phyloP scores from a whole-genome alignment of 2,329 filamentous ascomycete species.

The Neopestalotiopsis sp. region DNA sequence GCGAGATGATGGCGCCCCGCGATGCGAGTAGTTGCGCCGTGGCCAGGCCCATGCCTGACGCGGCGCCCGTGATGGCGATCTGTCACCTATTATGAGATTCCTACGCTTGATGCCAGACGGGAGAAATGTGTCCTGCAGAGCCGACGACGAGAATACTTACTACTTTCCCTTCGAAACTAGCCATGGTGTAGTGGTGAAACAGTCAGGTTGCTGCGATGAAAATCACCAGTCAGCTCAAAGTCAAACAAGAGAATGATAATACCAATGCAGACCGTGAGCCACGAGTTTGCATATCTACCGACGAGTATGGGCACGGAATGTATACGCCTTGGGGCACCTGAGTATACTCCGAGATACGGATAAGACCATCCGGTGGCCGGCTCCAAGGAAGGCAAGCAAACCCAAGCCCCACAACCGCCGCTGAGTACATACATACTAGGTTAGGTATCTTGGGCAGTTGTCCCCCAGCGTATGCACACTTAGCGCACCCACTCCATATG shows the following conservation, averaged over 20 bases:
- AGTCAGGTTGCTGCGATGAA: not conserved
- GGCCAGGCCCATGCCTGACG: conserved; percentile 53
- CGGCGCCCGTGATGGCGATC: conserved; percentile 53
- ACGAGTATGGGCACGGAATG: not conserved
- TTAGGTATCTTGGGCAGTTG: not conserved
- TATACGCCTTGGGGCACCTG: no score
- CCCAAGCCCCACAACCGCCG: not conserved
- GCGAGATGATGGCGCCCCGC: conserved; percentile 49
- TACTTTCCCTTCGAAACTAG: conserved; percentile 15
- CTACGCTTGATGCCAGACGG: no score
- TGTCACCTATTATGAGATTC: not conserved
- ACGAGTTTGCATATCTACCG: no score
- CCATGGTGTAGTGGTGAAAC: not conserved
- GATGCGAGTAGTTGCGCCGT: conserved; percentile 49
- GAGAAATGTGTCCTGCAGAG: not conserved
- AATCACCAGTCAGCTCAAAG: not conserved
- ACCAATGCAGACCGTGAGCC: no score
- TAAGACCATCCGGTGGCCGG: not conserved
- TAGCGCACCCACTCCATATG: no score
- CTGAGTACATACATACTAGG: not conserved
- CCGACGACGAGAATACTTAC: not conserved
- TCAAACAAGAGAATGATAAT: not conserved
- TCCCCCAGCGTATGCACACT: not conserved
- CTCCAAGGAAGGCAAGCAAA: not conserved
- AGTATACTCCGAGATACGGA: not conserved